Conservation (phyloP, 1,284 basidiomycete genomes). For the Trichosporon faecale region DNA sequence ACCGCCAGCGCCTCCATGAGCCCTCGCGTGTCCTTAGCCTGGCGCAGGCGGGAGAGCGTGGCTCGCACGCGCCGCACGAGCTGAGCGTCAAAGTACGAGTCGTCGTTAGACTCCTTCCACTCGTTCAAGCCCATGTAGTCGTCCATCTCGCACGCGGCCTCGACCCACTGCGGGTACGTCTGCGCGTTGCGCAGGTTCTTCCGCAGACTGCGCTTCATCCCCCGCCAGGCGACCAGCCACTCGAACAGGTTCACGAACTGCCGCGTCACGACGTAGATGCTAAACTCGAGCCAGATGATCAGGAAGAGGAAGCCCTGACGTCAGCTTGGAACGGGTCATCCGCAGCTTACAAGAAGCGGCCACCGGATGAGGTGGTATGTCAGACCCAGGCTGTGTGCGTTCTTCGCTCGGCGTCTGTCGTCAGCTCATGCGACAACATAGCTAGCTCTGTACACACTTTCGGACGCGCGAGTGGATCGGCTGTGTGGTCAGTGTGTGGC, state of each 20-base stretch:
- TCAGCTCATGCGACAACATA: background rate
- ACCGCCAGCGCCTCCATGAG: slow-evolving; percentile 88
- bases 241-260: slow-evolving; percentile 93
- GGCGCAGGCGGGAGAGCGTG: slow-evolving; percentile 40
- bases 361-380: slow-evolving; percentile 78
- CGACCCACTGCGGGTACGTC: slow-evolving; percentile 77
- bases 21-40: slow-evolving; percentile 68
- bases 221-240: slow-evolving; percentile 85
- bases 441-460: slow-evolving; percentile 26
- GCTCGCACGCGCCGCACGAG: slow-evolving; percentile 41
- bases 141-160: slow-evolving; percentile 74
- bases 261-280: slow-evolving; percentile 78
- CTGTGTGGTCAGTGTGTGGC: slow-evolving; percentile 25
- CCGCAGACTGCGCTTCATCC: slow-evolving; percentile 73
- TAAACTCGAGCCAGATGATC: slow-evolving; percentile 81
- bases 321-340: background rate
- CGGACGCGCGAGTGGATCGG: slow-evolving; percentile 76
- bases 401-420: slow-evolving; percentile 30
- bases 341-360: slow-evolving; percentile 71
- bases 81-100: slow-evolving; percentile 81
- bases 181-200: slow-evolving; percentile 69
- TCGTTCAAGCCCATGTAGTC: slow-evolving; percentile 75
- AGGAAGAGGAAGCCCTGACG: slow-evolving; percentile 71
- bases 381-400: slow-evolving; percentile 65
- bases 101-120: slow-evolving; percentile 81